phyloP scores from a whole-genome alignment of 2,329 filamentous ascomycete genomes.

The Diaporthe citri region DNA sequence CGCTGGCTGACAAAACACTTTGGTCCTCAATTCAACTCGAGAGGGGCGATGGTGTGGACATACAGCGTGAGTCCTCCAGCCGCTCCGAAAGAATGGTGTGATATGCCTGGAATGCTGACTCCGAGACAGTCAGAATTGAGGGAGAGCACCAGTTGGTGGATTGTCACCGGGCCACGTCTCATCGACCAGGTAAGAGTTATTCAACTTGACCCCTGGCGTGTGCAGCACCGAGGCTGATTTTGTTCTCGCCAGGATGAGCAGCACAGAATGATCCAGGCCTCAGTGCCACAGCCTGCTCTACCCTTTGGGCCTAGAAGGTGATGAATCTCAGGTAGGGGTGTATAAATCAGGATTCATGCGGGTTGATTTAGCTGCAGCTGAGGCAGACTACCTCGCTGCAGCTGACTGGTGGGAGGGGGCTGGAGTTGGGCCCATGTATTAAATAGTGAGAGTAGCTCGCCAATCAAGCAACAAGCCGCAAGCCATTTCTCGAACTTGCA shows the following conservation, averaged over 20 bases:
- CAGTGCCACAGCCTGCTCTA: neutral
- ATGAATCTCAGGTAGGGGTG: neutral
- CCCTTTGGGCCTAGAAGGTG: neutral
- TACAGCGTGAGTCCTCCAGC: neutral
- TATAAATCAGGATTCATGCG: neutral
- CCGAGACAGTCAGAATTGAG: neutral
- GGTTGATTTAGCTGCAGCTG: neutral
- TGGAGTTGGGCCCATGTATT: neutral
- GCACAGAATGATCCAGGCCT: neutral
- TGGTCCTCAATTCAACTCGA: conserved; percentile 3
- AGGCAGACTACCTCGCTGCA: neutral
- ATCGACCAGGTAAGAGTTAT: neutral
- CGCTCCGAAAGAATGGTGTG: neutral
- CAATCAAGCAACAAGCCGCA: neutral
- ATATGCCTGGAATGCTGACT: neutral
- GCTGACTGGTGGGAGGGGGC: neutral
- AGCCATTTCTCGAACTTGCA: neutral
- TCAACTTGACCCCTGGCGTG: neutral
- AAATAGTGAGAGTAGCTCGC: neutral
- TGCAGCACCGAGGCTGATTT: neutral
- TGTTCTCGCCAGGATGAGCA: neutral
- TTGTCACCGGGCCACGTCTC: neutral
- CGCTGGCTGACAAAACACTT: neutral
- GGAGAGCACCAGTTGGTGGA: conserved; percentile 3
- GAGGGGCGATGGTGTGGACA: neutral